A percentile compares a stretch with the other conserved stretches of the same genome.
Conservation (phyloP, 352 stramenopile genomes). For the Phytophthora meadii region DNA sequence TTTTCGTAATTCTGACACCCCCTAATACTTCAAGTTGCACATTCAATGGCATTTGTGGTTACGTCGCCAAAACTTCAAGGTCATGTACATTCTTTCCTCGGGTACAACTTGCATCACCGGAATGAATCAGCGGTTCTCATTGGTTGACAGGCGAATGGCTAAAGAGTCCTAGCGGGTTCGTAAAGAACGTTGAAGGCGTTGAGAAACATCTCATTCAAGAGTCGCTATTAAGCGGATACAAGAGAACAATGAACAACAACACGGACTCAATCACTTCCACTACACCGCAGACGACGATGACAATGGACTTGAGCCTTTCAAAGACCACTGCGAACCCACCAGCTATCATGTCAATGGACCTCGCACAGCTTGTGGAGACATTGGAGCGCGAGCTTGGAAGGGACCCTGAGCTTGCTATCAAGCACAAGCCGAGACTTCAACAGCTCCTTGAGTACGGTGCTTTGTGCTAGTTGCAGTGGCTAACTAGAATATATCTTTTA, state of each 20-base stretch:
- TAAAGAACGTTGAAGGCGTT: not conserved
- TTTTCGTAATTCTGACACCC: too few species aligned
- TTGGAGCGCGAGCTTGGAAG: conserved; percentile 59
- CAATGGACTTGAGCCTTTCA: not conserved
- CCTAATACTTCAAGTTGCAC: too few species aligned
- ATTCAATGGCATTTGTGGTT: too few species aligned
- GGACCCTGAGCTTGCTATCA: conserved; percentile 60
- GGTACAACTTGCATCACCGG: conserved; percentile 23
- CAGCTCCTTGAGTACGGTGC: conserved; percentile 56
- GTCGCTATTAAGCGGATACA: conserved; percentile 12
- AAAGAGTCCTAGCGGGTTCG: too few species aligned
- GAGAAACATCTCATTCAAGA: conserved; percentile 19
- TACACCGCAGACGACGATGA: conserved; percentile 4
- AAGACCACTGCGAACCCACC: conserved; percentile 1
- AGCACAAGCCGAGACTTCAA: conserved; percentile 65
- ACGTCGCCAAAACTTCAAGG: too few species aligned
- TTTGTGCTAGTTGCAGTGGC: conserved; percentile 9
- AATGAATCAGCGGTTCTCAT: conserved; percentile 15
- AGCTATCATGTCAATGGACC: conserved; percentile 28
- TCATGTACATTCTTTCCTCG: too few species aligned
- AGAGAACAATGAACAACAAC: conserved; percentile 6
- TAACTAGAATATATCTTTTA: not conserved
- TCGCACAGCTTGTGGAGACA: conserved; percentile 60
- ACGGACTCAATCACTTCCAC: conserved; percentile 1
- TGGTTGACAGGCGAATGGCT: conserved; percentile 3